Percentiles rank a stretch among this genome's conserved stretches.
Evolutionary conservation across 2,329 filamentous ascomycete genomes (phyloP).

Genomic region (Talaromyces piceae): DNA sequence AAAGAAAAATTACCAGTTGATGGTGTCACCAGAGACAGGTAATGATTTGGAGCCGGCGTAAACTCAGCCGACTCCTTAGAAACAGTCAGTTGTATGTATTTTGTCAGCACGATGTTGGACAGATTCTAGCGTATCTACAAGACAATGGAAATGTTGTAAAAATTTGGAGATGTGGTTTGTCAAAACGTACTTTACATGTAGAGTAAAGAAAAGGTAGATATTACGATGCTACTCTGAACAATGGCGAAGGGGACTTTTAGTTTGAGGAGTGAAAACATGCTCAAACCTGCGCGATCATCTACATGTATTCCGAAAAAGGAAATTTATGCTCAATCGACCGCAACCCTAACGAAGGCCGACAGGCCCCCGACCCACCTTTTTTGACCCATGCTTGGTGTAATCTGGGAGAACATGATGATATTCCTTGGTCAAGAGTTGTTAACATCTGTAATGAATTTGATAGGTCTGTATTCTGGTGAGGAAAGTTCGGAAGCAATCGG

Average conservation of each 20-base stretch:
- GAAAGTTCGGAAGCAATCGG: background rate
- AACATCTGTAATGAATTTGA: background rate
- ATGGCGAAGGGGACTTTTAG: too few species aligned
- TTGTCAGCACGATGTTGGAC: background rate
- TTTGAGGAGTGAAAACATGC: conserved; percentile 2
- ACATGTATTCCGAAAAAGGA: background rate
- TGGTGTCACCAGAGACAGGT: background rate
- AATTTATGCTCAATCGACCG: background rate
- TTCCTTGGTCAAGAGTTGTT: background rate
- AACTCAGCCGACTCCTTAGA: background rate
- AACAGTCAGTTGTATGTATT: background rate
- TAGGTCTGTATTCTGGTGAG: background rate
- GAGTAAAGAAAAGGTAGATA: background rate
- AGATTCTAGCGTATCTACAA: conserved; percentile 6
- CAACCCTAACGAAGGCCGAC: background rate
- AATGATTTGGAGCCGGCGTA: background rate
- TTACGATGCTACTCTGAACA: too few species aligned
- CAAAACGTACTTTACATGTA: background rate
- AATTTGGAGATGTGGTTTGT: background rate
- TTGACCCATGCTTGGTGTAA: background rate
- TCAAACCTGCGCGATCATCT: conserved; percentile 3
- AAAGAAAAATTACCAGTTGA: background rate
- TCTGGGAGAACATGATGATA: background rate
- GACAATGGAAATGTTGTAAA: conserved; percentile 3
- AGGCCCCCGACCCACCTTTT: background rate